Base-by-base conservation (phyloP, 2,329 filamentous ascomycete genomes). In the Colletotrichum acutatum region DNA sequence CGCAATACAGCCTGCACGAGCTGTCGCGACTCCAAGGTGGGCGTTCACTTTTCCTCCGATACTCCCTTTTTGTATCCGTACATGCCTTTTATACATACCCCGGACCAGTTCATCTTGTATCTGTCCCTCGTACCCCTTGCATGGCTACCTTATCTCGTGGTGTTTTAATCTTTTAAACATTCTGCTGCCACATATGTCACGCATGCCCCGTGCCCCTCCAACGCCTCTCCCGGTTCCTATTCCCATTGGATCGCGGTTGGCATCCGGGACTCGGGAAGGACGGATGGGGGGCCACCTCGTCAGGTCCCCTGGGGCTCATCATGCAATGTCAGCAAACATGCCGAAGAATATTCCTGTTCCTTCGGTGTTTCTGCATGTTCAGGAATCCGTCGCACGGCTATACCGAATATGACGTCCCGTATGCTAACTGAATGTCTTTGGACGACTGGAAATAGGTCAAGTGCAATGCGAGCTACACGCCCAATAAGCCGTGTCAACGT, bases 401-500 rank as follows among this genome's bases (percentile, higher is more conserved):
- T 46, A 30, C 24, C 32, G 8, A 24, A 57, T 30, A 32, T 28
- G 53, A 56, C 22, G 19, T 6, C 37, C 52, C 24, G n/a, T 24
- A 32, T 37, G 66, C 61, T 66, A 65, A 71, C 52, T 22, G 19
- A 54, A 24, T 19, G 32, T 22, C 42, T 37, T 26, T 60, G 63
- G 34, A 68, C 61, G 57, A 26, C 53, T n/a, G 58, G 49, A n/a
- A 58, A 58, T 74, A 86, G 84, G 85, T 87, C 30, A 83, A 84
- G 68, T 87, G 85, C 77, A 83, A 83, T 76, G 80, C 83, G 22
- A 84, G 82, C 75, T 75, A 79, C 16, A 77, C 78, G 12, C 76
- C 79, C 2, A 83, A 83, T 63, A 80, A 85, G 75, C 82, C 84
- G 32, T 87, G 85, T 66, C 83, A 85, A 71, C 81, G 85, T 59